Evolutionary conservation across 495 filamentous ascomycete genomes (phyloP), one percentile per base, ranked within the genome.

Genomic region (Clohesyomyces aquaticus): DNA sequence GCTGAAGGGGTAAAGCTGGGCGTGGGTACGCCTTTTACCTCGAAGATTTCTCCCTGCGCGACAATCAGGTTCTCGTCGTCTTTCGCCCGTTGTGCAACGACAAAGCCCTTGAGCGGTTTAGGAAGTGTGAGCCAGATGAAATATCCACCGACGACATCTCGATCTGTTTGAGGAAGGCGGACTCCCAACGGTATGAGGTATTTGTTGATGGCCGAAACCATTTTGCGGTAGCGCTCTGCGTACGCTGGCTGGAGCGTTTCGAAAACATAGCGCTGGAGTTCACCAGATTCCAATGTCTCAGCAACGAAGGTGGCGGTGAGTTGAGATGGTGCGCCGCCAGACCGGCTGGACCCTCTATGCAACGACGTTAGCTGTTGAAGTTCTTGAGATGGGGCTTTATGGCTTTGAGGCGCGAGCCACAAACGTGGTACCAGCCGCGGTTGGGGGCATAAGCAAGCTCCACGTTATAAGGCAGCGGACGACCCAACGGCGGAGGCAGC

Each of bases 51-150:
- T 1, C 89, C 91, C 4, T 81, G 75, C 4, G 55, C 47, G 16
- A 58, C 74, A 19, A 85, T 74, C 55, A 96, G 69, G 32, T 83
- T 83, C 70, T 87, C 83, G 49, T 86, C 78, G 2, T 76, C 70
- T 67, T 77, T 72, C 6, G 84, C 83, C 28, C 74, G 73, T 53
- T 77, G 62, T 11, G 84, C 82, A 14, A 95, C 77, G n/a, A 77
- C 80, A 28, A 72, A 72, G 1, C 85, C 85, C 21, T 69, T 74
- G 11, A 85, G 67, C 3, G 72, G 71, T 18, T 67, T 54, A 0
- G 89, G 88, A 18, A 96, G 74, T 9, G 76, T 75, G 18, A 94
- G 69, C 90, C 91, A 96, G 32, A 92, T 76, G 71, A 94, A 95
- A 73, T 91, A 95, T 0, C 91, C 91, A 0, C 91, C 91, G 55